A percentile compares a stretch with the other conserved stretches of the same genome.
These are phyloP conservation scores for Cercospora zeae-maydis DNA, from an alignment of 2,329 filamentous ascomycete species.

Conservation along the genomic window DNA sequence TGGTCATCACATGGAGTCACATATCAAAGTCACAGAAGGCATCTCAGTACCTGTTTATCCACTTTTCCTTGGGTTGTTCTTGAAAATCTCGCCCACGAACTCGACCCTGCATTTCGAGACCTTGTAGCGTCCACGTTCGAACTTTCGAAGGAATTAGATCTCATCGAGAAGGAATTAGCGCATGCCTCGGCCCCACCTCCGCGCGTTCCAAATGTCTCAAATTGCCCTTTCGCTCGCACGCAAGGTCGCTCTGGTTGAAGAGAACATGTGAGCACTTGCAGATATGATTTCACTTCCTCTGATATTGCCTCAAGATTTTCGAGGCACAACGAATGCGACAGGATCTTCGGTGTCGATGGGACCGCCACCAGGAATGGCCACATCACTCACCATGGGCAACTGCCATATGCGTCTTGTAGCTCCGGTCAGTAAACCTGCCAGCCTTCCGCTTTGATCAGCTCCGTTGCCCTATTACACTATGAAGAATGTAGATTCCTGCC, in stretches of 20 bases:
- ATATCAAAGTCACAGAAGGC: background rate
- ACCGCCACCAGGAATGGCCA: too few relatives aligned
- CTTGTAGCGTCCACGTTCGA: background rate
- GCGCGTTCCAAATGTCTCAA: background rate
- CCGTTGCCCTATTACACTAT: slow-evolving; percentile 33
- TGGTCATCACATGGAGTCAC: background rate
- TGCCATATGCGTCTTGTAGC: too few relatives aligned
- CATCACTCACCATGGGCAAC: too few relatives aligned
- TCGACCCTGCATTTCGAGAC: background rate
- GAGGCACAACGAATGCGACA: background rate
- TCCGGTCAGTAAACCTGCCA: slow-evolving; percentile 7
- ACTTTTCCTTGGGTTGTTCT: background rate
- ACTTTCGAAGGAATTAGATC: background rate
- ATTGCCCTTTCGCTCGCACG: background rate
- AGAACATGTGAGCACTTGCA: background rate
- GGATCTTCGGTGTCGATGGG: too few relatives aligned
- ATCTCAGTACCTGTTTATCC: background rate
- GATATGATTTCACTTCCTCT: background rate
- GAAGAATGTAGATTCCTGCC: slow-evolving; percentile 31
- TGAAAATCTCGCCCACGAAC: background rate
- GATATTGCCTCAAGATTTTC: background rate
- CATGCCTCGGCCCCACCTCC: background rate
- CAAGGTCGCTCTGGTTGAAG: background rate
- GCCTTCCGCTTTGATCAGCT: slow-evolving; percentile 30
- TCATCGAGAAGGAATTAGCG: background rate